A percentile compares a stretch with the other conserved stretches of the same genome.
Conservation (phyloP, 1,284 basidiomycete species). For the Ceratobasidium sp. region DNA sequence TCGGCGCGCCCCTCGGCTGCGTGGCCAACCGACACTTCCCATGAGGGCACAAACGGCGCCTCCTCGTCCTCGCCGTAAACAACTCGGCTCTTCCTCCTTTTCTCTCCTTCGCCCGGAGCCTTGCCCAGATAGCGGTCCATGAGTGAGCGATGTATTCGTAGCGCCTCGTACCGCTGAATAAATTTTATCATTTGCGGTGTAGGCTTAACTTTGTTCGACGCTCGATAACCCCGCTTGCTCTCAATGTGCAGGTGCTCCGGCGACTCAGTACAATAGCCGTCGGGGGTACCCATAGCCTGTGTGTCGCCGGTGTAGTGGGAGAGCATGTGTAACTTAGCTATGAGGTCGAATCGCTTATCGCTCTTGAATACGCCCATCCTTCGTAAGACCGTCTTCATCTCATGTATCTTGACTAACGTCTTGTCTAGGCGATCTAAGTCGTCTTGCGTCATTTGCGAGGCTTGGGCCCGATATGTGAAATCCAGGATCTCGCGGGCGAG, state of each 20-base stretch:
- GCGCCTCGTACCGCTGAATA: constrained; percentile 29
- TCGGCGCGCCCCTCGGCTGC: too few species aligned
- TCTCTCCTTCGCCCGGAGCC: too few species aligned
- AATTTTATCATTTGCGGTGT: constrained; percentile 15
- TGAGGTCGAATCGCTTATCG: constrained; percentile 20
- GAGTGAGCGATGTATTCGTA: too few species aligned
- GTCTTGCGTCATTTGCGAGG: neutral
- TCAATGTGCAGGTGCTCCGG: constrained; percentile 48
- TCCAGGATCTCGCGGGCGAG: constrained; percentile 56
- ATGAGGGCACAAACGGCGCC: too few species aligned
- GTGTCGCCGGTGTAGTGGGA: constrained; percentile 29
- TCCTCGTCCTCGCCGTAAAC: constrained; percentile 4
- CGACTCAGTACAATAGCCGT: constrained; percentile 47
- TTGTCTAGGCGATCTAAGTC: constrained; percentile 43
- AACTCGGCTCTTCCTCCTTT: neutral
- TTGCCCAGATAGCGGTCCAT: too few species aligned
- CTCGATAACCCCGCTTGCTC: constrained; percentile 1
- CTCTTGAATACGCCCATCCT: neutral
- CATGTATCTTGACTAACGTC: constrained; percentile 47
- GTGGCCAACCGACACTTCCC: neutral
- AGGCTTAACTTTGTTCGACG: constrained; percentile 23
- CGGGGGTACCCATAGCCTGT: constrained; percentile 43
- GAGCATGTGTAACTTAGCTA: constrained; percentile 44
- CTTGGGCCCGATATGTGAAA: constrained; percentile 54
- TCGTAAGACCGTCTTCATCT: constrained; percentile 48